These are phyloP conservation scores for Hamigera avellanea DNA, from an alignment of 495 filamentous ascomycete genomes.

Conservation along the genomic window DNA sequence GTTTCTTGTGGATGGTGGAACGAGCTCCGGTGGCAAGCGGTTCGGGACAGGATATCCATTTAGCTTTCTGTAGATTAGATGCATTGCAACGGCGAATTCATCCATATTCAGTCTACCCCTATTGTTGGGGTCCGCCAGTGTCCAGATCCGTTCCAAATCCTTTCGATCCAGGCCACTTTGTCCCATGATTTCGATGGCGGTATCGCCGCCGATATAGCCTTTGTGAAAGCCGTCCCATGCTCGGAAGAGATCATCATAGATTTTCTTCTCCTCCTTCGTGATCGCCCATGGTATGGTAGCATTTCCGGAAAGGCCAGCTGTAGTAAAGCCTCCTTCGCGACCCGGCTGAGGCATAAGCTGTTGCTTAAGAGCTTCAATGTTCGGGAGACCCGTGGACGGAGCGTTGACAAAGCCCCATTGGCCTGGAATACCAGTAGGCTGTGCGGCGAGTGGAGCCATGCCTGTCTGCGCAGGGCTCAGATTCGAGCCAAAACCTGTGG, in stretches of 20 bases:
- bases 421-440: conserved; percentile 92
- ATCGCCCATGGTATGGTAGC: conserved; percentile 97
- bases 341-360: conserved; percentile 98
- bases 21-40: conserved; percentile 81
- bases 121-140: conserved; percentile 84
- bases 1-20: conserved; percentile 92
- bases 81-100: conserved; percentile 98
- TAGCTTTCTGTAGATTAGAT: conserved; percentile 92
- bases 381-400: conserved; percentile 78
- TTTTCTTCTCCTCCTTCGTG: conserved; percentile 96
- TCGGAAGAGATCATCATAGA: conserved; percentile 90
- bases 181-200: conserved; percentile 93
- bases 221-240: conserved; percentile 95
- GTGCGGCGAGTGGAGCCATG: conserved; percentile 62
- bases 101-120: conserved; percentile 91
- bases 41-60: conserved; percentile 94
- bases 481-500: conserved; percentile 60
- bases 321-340: conserved; percentile 85
- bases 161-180: conserved; percentile 87
- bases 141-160: conserved; percentile 91
- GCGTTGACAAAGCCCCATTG: conserved; percentile 98
- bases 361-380: conserved; percentile 84
- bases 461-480: conserved; percentile 55
- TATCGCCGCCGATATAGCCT: conserved; percentile 85
- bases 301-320: conserved; percentile 78